Evolutionary conservation across 495 filamentous ascomycete species (phyloP), one percentile per base, ranked within the genome.

Genomic region (Aspergillus egyptiacus): DNA sequence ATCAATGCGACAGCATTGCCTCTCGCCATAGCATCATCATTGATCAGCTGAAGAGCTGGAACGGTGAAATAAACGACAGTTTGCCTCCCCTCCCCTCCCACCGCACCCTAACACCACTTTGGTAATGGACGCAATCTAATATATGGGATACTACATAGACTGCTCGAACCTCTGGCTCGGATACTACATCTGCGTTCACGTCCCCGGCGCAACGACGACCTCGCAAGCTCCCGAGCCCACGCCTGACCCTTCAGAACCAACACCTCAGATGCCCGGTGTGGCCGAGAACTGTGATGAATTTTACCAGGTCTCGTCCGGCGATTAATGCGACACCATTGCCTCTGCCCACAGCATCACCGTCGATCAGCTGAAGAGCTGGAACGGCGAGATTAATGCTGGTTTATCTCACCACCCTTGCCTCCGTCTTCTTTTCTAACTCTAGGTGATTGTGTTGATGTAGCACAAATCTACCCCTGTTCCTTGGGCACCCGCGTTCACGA

Each of bases 241-340:
- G 3, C 15, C 17, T 17, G 31, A 33, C 8, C 23, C 27, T 4
- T 14, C 47, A 2, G 23, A 13, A 11, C 36, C 47, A 10, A 34
- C 36, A 18, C 47, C 47, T 2, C 39, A 31, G 6, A 27, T 32
- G 17, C 35, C 35, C 6, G 43, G 31, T 0, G 35, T 25, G 9
- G 31, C 35, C 1, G 10, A 24, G 2, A 35, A 46, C 31, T 46
- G 43, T 18, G 13, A 46, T 74, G 70, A 27, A 5, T 27, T 27
- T 27, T 10, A 27, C 25, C 25, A 5, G 5, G 25, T 27, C 25
- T 5, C 25, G 5, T 27, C 25, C 25, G 5, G 25, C 10, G 25
- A 27, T 9, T 3, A 38, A 38, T 11, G 5, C 14, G 18, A 19
- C 9, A 47, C 17, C 45, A 45, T 2, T 28, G n/a, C 28, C 18